Percentiles rank a stretch among this genome's conserved stretches.
Evolutionary conservation across 495 filamentous ascomycete species (phyloP).

Genomic region (Aspergillus carlsbadensis): DNA sequence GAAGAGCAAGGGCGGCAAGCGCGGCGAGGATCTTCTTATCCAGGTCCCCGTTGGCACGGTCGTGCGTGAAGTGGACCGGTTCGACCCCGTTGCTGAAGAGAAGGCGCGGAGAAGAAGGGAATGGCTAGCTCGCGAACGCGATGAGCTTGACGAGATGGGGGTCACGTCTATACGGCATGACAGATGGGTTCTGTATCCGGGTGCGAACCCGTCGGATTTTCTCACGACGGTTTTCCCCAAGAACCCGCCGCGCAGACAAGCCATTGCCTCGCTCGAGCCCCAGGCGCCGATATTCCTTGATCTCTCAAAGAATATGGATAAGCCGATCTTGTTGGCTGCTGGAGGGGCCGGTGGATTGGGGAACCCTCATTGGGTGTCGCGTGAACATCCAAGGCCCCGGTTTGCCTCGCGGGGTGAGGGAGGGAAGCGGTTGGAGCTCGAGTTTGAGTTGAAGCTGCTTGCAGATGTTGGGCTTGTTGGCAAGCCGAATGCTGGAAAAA

Average conservation of each 20-base stretch:
- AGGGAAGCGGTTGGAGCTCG: constrained; percentile 73
- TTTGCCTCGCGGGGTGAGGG: constrained; percentile 85
- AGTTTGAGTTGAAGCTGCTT: constrained; percentile 91
- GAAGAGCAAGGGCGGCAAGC: constrained; percentile 71
- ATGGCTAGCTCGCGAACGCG: constrained; percentile 10
- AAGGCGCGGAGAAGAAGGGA: constrained; percentile 27
- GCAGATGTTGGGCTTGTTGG: constrained; percentile 95
- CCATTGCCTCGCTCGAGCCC: constrained; percentile 61
- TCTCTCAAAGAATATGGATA: constrained; percentile 73
- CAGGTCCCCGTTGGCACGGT: constrained; percentile 92
- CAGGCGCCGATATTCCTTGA: constrained; percentile 75
- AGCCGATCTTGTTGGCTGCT: constrained; percentile 84
- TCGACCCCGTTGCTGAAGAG: constrained; percentile 74
- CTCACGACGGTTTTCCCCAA: constrained; percentile 58
- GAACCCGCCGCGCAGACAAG: constrained; percentile 56
- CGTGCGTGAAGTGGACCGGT: constrained; percentile 73
- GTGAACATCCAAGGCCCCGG: constrained; percentile 65
- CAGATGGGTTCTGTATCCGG: constrained; percentile 84
- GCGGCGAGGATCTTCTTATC: constrained; percentile 84
- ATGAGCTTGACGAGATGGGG: constrained; percentile 31
- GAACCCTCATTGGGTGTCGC: constrained; percentile 87
- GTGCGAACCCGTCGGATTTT: constrained; percentile 65
- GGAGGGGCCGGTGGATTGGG: constrained; percentile 88
- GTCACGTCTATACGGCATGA: constrained; percentile 47
- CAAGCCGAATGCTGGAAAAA: constrained; percentile 94